These are phyloP conservation scores for Globomyces sp. DNA, from an alignment of 371 early-diverging fungal species.

Conservation along the genomic window DNA sequence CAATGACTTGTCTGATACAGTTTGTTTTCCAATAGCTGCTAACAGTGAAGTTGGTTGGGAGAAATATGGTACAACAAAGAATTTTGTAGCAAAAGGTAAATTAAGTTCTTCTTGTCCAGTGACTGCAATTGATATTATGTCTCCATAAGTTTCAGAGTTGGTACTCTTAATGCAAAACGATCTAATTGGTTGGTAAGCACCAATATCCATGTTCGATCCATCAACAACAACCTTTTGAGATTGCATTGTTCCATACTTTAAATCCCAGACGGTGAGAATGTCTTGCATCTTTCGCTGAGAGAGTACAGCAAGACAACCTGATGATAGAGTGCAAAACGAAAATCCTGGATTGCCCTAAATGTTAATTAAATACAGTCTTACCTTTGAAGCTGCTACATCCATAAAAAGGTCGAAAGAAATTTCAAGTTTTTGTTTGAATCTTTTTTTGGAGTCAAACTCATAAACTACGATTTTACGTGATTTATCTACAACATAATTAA, in stretches of 20 bases:
- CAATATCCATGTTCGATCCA: not conserved
- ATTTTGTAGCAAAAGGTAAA: not conserved
- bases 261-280: slow-evolving; percentile 14
- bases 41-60: not conserved
- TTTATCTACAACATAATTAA: too few relatives aligned
- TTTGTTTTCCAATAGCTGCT: not conserved
- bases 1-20: not conserved
- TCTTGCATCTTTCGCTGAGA: slow-evolving; percentile 7
- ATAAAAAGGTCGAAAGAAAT: too few relatives aligned
- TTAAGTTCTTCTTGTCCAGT: not conserved
- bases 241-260: slow-evolving; percentile 18
- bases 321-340: too few relatives aligned
- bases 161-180: not conserved
- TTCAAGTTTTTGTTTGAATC: too few relatives aligned
- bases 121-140: not conserved
- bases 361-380: too few relatives aligned
- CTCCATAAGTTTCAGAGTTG: not conserved
- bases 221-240: slow-evolving; percentile 6
- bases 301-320: not conserved
- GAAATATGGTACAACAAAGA: not conserved
- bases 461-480: too few relatives aligned
- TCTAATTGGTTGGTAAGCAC: not conserved
- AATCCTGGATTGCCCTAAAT: too few relatives aligned
- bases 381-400: too few relatives aligned
- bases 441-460: too few relatives aligned